Evolutionary conservation across 257 asterid genomes (phyloP), one percentile per base, ranked within the genome.

Genomic region (Forsythia viridissima): DNA sequence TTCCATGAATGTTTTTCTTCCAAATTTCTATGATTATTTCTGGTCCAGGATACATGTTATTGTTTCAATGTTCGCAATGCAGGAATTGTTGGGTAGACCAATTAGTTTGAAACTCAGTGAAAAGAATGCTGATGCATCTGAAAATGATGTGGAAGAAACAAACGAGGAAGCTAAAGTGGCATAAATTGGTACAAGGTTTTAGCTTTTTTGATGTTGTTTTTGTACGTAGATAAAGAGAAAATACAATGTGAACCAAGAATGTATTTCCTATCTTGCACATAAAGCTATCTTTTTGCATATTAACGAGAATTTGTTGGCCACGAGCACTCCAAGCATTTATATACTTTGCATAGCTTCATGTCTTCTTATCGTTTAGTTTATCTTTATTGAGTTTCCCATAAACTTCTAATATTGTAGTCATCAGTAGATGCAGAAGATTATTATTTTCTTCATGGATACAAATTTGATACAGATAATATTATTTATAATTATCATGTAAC

Each of bases 41-140:
- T 15, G 55, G 15, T 16, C 41, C 11, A 6, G 66, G 75, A 10
- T 59, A 8, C 72, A 46, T 38, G 2, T 30, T 74, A 61, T 74
- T 5, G 67, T 71, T 37, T 67, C 6, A 34, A 73, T 57, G 76
- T 71, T 74, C 15, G 78, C 77, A 39, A 44, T 63, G 86, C 82
- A 94, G 98, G 98, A 94, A 76, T 77, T 94, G 86, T 70, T 92
- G 90, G 94, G 97, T 57, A 86, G 98, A 73, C 92, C 92, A 43
- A 71, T 94, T 52, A 83, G 82, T 41, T 76, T 94, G 88, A 92
- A 88, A 75, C 77, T 91, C 74, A 92, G 97, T n/a, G 94, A 87
- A 74, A 88, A 61, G 85, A 80, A 77, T 71, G 63, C 74, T 3
- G 88, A 76, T 51, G 80, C 80, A 76, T 82, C 91, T 34, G 85